Evolutionary conservation across 2,329 filamentous ascomycete species (phyloP).

Genomic region (Mariannaea sp.): DNA sequence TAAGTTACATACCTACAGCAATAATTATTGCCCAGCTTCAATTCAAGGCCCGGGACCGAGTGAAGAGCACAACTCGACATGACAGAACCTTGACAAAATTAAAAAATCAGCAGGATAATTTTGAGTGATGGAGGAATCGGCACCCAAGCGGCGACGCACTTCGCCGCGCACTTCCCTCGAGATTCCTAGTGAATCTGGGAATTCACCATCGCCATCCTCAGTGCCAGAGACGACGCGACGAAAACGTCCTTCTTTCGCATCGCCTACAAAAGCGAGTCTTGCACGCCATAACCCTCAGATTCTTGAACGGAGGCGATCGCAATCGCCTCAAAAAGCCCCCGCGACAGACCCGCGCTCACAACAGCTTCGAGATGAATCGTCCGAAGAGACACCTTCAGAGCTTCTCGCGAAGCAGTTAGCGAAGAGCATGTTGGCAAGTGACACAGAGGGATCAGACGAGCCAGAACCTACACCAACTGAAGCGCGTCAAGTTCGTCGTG

Average conservation of each 20-base stretch:
- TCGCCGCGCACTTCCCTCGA: constrained; percentile 53
- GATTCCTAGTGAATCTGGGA: constrained; percentile 43
- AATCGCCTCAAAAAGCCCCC: constrained; percentile 42
- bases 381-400: constrained; percentile 36
- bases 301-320: constrained; percentile 51
- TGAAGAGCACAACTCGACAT: constrained; percentile 8
- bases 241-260: constrained; percentile 63
- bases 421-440: constrained; percentile 32
- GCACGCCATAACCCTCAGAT: constrained; percentile 65
- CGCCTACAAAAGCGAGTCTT: constrained; percentile 69
- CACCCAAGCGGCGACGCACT: constrained; percentile 67
- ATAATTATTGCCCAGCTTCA: not conserved
- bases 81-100: constrained; percentile 11
- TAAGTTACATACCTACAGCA: no score
- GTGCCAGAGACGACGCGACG: constrained; percentile 39
- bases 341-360: constrained; percentile 11
- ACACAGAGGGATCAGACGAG: constrained; percentile 29
- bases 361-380: constrained; percentile 27
- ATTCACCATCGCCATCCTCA: constrained; percentile 21
- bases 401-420: constrained; percentile 40
- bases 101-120: not conserved
- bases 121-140: constrained; percentile 55
- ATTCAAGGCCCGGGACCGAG: not conserved
- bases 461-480: constrained; percentile 23
- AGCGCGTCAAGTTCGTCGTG: constrained; percentile 23